Base-by-base conservation (phyloP, 345 rosid species). In the Citrus mangshanensis region DNA sequence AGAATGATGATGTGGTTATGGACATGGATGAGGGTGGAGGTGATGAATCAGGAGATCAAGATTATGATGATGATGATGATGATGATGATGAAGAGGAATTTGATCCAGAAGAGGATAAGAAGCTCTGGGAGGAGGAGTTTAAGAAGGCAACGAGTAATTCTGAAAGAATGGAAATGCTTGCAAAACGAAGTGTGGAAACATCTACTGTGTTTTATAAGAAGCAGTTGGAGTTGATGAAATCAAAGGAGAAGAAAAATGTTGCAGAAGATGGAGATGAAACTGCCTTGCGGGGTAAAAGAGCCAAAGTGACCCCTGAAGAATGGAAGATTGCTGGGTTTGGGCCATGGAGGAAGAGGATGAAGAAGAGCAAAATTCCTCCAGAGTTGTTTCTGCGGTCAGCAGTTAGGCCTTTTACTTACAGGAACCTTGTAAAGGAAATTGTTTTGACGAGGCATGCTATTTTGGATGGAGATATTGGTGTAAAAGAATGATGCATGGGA, bases 351-450 rank as follows among this genome's bases (percentile, higher is more conserved):
- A 92, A 83, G 86, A 91, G 89, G 90, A 87, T 86, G 34, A 91
- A 73, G 90, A 93, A 89, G 91, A 89, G 91, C 80, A 91, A 73
- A 77, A 90, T 95, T 68, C 99, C 97, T 12, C 99, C 97, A 0
- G 95, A 91, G 78, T 74, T 93, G 32, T 95, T 95, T 80, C 76
- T 95, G 81, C 84, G 90, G 46, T 96, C 97, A 3, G 96, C 97
- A 6, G 95, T 95, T 72, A 84, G 95, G 73, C 98, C 98, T 1
- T 95, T 95, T 70, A 91, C 95, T 51, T 95, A 93, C 82, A 89
- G 95, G 79, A 93, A 95, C 83, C 96, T 93, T 8, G 98, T 95
- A 68, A 95, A 95, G 86, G 99, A 95, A 89, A 92, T 95, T 79
- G 98, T 92, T 72, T 81, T 95, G 62, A 93, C 97, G 42, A 93